Evolutionary conservation across 805 yeast genomes (phyloP).

Genomic region (Ogataea henricii): DNA sequence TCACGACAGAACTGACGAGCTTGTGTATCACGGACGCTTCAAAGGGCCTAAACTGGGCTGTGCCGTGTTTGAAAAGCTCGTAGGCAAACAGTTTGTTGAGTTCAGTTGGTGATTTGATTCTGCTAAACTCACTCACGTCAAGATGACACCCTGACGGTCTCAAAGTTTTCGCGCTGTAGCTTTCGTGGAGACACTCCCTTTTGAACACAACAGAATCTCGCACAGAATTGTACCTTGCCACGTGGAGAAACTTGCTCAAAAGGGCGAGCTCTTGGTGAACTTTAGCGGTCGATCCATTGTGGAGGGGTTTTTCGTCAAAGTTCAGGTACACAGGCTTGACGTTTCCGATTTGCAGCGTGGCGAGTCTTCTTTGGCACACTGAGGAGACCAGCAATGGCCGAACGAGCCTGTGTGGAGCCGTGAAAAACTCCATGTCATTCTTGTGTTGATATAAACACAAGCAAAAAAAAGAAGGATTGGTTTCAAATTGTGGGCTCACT

Average conservation of each 20-base stretch:
- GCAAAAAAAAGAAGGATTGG: not conserved
- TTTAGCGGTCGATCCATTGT: not conserved
- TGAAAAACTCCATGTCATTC: not conserved
- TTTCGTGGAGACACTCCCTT: not conserved
- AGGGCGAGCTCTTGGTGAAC: not conserved
- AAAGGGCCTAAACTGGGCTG: not conserved
- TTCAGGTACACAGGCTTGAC: not conserved
- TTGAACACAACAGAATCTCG: not conserved
- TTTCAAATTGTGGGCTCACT: conserved; percentile 1
- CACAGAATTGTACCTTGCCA: not conserved
- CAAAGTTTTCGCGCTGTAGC: not conserved
- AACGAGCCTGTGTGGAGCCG: not conserved
- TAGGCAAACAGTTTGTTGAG: not conserved
- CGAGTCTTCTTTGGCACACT: not conserved
- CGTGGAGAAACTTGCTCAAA: conserved; percentile 1
- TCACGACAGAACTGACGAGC: not conserved
- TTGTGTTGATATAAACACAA: not conserved
- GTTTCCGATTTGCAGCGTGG: not conserved
- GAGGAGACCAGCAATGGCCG: not conserved
- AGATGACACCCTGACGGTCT: conserved; percentile 2
- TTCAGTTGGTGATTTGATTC: not conserved
- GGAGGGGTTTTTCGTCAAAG: not conserved
- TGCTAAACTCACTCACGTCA: not conserved
- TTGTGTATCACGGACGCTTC: not conserved
- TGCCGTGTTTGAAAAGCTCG: conserved; percentile 1